Base-by-base conservation (phyloP, 257 asterid genomes). In the Anisodus acutangulus region DNA sequence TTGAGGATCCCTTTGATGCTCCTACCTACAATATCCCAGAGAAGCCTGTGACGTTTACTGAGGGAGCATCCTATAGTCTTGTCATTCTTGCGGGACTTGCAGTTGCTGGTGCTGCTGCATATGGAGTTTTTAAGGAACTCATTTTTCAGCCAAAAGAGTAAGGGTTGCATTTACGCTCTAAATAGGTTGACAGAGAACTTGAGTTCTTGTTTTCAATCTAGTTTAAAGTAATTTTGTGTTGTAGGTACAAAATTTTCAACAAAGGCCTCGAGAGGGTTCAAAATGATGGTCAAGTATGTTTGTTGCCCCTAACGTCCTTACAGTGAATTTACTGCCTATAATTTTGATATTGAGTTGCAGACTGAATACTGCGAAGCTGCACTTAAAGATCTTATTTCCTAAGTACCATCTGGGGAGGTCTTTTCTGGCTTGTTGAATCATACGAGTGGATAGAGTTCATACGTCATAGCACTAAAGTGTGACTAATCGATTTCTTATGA, bases 21-120 rank as follows among this genome's bases (percentile, higher is more conserved):
- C 98, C 97, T 78, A 96, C 99, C 26, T 93, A 94, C 83, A 91
- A 94, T 86, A 96, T 96, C 86, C 99, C 98, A 4, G 95, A 96
- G 88, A 96, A 93, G 90, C 99, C 97, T 26, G 97, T 96, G 87
- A 90, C 99, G 0, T 94, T 94, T 81, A 92, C 95, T 3, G 99
- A 96, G 89, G 99, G 98, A 87, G 97, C 98, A 88, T 94, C 98
- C 26, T 96, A 94, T 88, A 90, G 90, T 83, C 80, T 94, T 71
- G 57, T 92, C 87, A 96, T 96, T 87, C 97, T 96, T 79, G 98
- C 94, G 17, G 98, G 99, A 66, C 98, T 94, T 69, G 98, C 97
- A 84, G 78, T 96, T 83, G 98, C 98, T 87, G 95, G 85, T 35
- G 94, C 90, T 37, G 98, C 98, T 17, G 98, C 92, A 57, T 94